Percentiles rank a stretch among this genome's conserved stretches.
phyloP scores from a whole-genome alignment of 345 rosid genomes.

The Eutrema japonicum region DNA sequence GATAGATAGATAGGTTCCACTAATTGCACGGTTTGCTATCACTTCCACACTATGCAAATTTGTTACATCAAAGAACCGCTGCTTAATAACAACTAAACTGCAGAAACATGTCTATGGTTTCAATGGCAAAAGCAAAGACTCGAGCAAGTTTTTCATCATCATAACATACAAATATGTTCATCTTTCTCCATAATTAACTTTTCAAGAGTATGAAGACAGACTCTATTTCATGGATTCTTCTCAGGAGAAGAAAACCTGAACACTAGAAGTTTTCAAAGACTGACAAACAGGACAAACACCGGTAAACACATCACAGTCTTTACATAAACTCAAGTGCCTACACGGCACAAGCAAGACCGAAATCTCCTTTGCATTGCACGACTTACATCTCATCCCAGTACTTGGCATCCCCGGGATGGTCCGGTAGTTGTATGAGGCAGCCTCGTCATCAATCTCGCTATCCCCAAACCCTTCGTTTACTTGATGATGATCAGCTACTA shows the following conservation, averaged over 20 bases:
- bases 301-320: slow-evolving; percentile 65
- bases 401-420: slow-evolving; percentile 47
- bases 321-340: slow-evolving; percentile 87
- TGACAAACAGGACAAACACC: slow-evolving; percentile 79
- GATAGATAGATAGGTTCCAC: too few species aligned
- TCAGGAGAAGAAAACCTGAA: slow-evolving; percentile 55
- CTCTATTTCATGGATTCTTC: slow-evolving; percentile 5
- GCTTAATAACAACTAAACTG: too few species aligned
- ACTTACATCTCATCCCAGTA: slow-evolving; percentile 59
- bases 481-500: slow-evolving; percentile 53
- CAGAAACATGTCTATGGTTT: not conserved
- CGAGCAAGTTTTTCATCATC: not conserved
- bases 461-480: slow-evolving; percentile 91
- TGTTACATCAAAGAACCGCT: not conserved
- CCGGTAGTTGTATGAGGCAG: slow-evolving; percentile 64
- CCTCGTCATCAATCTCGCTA: slow-evolving; percentile 77
- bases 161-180: slow-evolving; percentile 29
- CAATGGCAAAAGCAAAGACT: slow-evolving; percentile 4
- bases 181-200: slow-evolving; percentile 31
- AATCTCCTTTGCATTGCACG: slow-evolving; percentile 70
- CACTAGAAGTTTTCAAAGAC: slow-evolving; percentile 62
- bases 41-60: not conserved
- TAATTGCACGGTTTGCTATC: too few species aligned
- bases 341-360: slow-evolving; percentile 78
- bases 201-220: slow-evolving; percentile 9